Percentiles rank a stretch among this genome's conserved stretches.
Evolutionary conservation across 768 basidiomycete genomes (phyloP).

Genomic region (Boletellus emodensis): DNA sequence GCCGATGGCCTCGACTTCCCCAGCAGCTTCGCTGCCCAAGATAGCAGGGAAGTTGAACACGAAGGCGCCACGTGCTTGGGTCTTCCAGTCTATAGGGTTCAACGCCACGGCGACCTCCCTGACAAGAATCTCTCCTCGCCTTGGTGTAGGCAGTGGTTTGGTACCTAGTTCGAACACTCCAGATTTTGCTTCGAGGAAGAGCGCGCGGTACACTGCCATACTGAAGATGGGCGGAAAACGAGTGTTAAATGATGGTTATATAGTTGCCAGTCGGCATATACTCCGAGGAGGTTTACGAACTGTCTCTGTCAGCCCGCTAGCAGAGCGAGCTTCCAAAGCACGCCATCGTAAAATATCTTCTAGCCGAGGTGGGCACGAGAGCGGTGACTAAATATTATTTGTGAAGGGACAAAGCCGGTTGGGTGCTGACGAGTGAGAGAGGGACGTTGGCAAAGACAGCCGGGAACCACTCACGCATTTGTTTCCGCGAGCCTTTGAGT

Average conservation of each 20-base stretch:
- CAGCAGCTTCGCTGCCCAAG: constrained; percentile 37
- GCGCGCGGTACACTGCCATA: constrained; percentile 13
- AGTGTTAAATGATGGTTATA: neutral
- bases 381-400: no score
- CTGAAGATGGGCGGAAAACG: neutral
- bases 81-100: constrained; percentile 43
- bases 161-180: constrained; percentile 12
- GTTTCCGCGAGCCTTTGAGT: no score
- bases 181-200: constrained; percentile 16
- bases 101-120: constrained; percentile 38
- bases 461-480: no score
- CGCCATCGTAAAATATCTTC: no score
- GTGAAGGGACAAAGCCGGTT: no score
- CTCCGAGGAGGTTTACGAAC: no score
- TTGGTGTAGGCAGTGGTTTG: constrained; percentile 24
- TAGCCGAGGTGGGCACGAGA: no score
- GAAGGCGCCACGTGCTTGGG: constrained; percentile 2
- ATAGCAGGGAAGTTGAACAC: constrained; percentile 32
- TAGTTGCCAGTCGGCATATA: neutral
- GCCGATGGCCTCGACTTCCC: constrained; percentile 37
- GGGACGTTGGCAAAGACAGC: no score
- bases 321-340: no score
- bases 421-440: no score
- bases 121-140: constrained; percentile 41
- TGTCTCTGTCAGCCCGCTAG: no score